Evolutionary conservation across 306 rosid species (phyloP).

Genomic region (cucumber (Cucumis sativus)): Cucumber_9930_V3 NC_026656.2:13027001-13027500

Average conservation of each 20-base stretch:
- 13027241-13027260: background rate
- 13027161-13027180: background rate
- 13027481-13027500: no score
- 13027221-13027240: background rate
- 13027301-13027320: background rate
- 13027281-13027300: background rate
- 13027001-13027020: slow-evolving; percentile 96
- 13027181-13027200: background rate
- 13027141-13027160: slow-evolving; percentile 99
- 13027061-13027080: background rate
- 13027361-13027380: no score
- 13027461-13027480: background rate
- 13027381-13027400: background rate
- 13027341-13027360: background rate
- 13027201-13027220: background rate
- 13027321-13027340: background rate
- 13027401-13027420: background rate
- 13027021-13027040: slow-evolving; percentile 14
- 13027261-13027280: background rate
- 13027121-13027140: slow-evolving; percentile 76
- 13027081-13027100: slow-evolving; percentile 18
- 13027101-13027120: slow-evolving; percentile 99
- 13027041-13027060: slow-evolving; percentile 3
- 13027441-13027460: background rate
- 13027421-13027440: background rate